Conservation (phyloP, 2,329 filamentous ascomycete genomes). For the Ceratocystis diversiconidia region DNA sequence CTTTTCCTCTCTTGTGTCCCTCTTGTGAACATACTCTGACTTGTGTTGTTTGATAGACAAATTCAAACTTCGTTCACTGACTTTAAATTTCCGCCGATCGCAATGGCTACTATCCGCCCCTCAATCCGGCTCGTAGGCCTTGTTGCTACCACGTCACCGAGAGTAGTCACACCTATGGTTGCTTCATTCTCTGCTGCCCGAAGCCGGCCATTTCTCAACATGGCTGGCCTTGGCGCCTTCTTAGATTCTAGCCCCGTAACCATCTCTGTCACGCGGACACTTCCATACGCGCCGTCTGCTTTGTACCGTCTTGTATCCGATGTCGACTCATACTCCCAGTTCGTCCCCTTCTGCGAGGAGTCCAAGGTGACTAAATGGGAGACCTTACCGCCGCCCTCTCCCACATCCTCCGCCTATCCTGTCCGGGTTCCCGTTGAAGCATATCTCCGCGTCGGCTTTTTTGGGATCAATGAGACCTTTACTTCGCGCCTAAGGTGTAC, state of each 20-base stretch:
- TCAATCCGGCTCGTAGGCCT: not conserved
- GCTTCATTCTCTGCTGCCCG: constrained; percentile 19
- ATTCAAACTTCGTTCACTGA: not conserved
- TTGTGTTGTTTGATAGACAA: not conserved
- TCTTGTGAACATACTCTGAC: not conserved
- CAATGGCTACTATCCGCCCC: not conserved
- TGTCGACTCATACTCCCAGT: constrained; percentile 66
- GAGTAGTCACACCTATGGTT: not conserved
- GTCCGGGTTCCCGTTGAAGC: constrained; percentile 57
- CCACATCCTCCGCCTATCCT: not conserved
- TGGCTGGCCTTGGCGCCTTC: constrained; percentile 23
- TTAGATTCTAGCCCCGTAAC: constrained; percentile 35
- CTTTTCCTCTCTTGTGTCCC: not conserved
- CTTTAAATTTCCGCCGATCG: not conserved
- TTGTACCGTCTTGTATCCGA: constrained; percentile 84
- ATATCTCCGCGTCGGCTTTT: constrained; percentile 73
- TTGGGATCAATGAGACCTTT: constrained; percentile 70
- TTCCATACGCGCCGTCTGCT: constrained; percentile 55
- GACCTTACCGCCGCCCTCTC: constrained; percentile 26
- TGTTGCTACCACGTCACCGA: not conserved
- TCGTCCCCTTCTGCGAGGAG: constrained; percentile 80
- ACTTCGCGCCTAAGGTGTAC: constrained; percentile 67
- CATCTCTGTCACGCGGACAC: constrained; percentile 57
- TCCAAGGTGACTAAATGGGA: constrained; percentile 62
- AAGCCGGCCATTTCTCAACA: constrained; percentile 28